Conservation (phyloP, 2,329 filamentous ascomycete genomes). For the Cladosporium halotolerans region DNA sequence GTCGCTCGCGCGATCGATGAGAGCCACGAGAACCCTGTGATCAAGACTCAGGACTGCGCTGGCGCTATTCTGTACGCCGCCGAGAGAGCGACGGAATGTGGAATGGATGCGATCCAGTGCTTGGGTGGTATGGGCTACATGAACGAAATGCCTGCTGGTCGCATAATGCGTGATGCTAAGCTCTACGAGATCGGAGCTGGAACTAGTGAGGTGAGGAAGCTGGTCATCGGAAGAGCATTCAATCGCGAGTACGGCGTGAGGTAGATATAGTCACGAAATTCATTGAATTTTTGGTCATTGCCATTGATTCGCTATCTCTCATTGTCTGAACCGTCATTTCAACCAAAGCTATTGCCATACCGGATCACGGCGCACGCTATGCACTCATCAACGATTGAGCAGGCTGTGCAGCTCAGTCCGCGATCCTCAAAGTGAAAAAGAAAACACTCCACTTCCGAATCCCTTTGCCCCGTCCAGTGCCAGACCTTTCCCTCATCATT, state of each 20-base stretch:
- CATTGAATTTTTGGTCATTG: too few relatives aligned
- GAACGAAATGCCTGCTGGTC: conserved; percentile 87
- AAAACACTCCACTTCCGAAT: too few relatives aligned
- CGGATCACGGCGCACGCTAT: too few relatives aligned
- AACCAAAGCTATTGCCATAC: too few relatives aligned
- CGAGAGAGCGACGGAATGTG: conserved; percentile 79
- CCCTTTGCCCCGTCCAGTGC: too few relatives aligned
- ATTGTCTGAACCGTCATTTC: too few relatives aligned
- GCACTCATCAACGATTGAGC: too few relatives aligned
- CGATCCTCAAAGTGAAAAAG: too few relatives aligned
- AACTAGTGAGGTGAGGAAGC: conserved; percentile 85
- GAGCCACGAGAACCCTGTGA: conserved; percentile 34
- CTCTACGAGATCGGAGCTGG: conserved; percentile 96
- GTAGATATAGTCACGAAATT: not conserved
- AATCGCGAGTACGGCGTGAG: conserved; percentile 67
- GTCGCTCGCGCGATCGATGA: conserved; percentile 79
- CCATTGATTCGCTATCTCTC: too few relatives aligned
- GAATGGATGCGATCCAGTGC: conserved; percentile 83
- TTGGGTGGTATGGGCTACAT: conserved; percentile 94
- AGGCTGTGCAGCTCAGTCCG: too few relatives aligned
- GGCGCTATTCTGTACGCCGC: conserved; percentile 90
- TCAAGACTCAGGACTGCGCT: conserved; percentile 87
- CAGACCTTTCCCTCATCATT: too few relatives aligned
- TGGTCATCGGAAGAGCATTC: conserved; percentile 89
- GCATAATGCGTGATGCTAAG: conserved; percentile 70